Evolutionary conservation across 345 rosid species (phyloP), one percentile per base, ranked within the genome.

Genomic region (Erucastrum elatum): DNA sequence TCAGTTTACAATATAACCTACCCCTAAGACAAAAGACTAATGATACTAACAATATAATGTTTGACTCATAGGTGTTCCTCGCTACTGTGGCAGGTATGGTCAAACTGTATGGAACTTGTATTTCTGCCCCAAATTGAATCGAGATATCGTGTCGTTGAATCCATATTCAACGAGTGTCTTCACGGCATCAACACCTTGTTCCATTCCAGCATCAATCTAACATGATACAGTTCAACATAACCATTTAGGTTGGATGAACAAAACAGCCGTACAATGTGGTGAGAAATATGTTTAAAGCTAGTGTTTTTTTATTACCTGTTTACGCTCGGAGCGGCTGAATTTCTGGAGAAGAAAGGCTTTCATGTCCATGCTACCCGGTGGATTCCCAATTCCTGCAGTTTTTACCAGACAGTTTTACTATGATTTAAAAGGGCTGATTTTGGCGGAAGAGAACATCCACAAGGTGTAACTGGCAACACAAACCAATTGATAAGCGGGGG

Each of bases 281-380:
- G 37, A 46, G 37, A 25, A 7, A 25, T 2, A 5, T 1, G 25
- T 59, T 75, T 5, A 51, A 51, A 27, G 4, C 21, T 13, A 4
- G 2, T 4, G n/a, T 58, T 33, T 21, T 29, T 29, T 29, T 21
- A 21, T 46, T 26, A 90, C 97, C 86, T 91, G 93, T 65, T 84
- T 78, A 16, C 85, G 85, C 85, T 94, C 97, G 21, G 44, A 78
- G 1, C 83, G 67, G 76, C 98, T 94, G 75, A 94, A 91, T 63
- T 89, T 89, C 74, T 90, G 97, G 46, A 94, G 83, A 70, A 90
- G 97, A 81, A 84, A 94, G 64, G 97, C 98, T 82, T 88, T 91
- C 90, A 91, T 81, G 87, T 94, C 97, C 94, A 94, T 94, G 3
- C 81, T 81, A 62, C 96, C 98, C 1, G 98, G 97, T 72, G 97